A percentile compares a stretch with the other conserved stretches of the same genome.
Evolutionary conservation across 116 monocot species (phyloP).

Genomic region (Thalassia testudinum): DNA sequence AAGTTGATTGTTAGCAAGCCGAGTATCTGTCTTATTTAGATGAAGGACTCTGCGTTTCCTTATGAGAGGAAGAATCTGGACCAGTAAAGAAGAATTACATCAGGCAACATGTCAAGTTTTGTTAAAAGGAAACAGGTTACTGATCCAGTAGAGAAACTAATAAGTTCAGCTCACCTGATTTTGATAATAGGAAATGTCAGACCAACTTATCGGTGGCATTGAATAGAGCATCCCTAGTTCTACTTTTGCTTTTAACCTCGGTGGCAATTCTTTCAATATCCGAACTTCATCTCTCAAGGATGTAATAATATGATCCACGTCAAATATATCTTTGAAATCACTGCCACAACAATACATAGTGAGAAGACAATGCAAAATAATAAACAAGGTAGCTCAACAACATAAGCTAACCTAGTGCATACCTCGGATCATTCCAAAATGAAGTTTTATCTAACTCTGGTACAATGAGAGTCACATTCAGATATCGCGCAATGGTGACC

Average conservation of each 20-base stretch:
- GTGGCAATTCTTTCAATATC: slow-evolving; percentile 79
- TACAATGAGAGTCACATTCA: slow-evolving; percentile 65
- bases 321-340: slow-evolving; percentile 92
- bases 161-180: slow-evolving; percentile 41
- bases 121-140: neutral
- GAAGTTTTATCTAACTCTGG: slow-evolving; percentile 70
- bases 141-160: neutral
- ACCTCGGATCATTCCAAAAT: slow-evolving; percentile 75
- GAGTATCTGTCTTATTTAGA: slow-evolving; percentile 77
- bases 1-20: slow-evolving; percentile 80
- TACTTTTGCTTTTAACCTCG: slow-evolving; percentile 60
- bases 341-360: slow-evolving; percentile 16
- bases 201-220: slow-evolving; percentile 88
- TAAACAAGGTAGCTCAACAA: neutral
- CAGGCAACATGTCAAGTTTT: neutral
- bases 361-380: neutral
- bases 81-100: neutral
- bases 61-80: slow-evolving; percentile 80
- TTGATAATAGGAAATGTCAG: slow-evolving; percentile 66
- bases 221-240: slow-evolving; percentile 56
- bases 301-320: slow-evolving; percentile 82
- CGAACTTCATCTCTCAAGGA: slow-evolving; percentile 88
- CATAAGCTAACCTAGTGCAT: neutral
- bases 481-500: slow-evolving; percentile 54
- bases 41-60: slow-evolving; percentile 75